A percentile compares a stretch with the other conserved stretches of the same genome.
Evolutionary conservation across 1,284 basidiomycete genomes (phyloP).

Genomic region (Pyrrhoderma noxium): DNA sequence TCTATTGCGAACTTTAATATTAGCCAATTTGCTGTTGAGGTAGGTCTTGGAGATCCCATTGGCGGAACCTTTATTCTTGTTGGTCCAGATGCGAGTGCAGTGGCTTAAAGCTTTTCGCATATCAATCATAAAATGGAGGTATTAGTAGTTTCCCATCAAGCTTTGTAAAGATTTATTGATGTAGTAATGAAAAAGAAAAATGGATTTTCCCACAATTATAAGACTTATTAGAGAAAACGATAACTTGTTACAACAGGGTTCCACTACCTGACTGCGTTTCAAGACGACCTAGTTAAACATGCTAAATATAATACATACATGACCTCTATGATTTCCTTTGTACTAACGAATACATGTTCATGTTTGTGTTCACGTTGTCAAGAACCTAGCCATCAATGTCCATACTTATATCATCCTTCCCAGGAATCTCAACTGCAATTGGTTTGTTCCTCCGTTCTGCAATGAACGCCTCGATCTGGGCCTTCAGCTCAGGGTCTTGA

Average conservation of each 20-base stretch:
- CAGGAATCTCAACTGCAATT: constrained; percentile 20
- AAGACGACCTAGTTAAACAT: too few species aligned
- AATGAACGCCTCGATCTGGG: constrained; percentile 55
- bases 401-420: constrained; percentile 28
- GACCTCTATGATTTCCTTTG: too few species aligned
- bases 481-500: constrained; percentile 53
- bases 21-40: constrained; percentile 24
- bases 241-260: too few species aligned
- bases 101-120: background rate
- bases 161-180: too few species aligned
- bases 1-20: constrained; percentile 27
- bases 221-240: too few species aligned
- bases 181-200: too few species aligned
- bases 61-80: constrained; percentile 29
- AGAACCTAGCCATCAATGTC: constrained; percentile 28
- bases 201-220: too few species aligned
- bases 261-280: too few species aligned
- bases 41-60: constrained; percentile 25
- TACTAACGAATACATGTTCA: too few species aligned
- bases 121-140: background rate
- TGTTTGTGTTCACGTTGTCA: too few species aligned
- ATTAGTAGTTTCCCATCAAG: too few species aligned
- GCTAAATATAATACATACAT: too few species aligned
- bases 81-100: constrained; percentile 18
- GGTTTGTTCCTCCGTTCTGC: constrained; percentile 39